A percentile compares a stretch with the other conserved stretches of the same genome.
phyloP scores from a whole-genome alignment of 106 monocot genomes.

The Cymbidium sinense region DNA sequence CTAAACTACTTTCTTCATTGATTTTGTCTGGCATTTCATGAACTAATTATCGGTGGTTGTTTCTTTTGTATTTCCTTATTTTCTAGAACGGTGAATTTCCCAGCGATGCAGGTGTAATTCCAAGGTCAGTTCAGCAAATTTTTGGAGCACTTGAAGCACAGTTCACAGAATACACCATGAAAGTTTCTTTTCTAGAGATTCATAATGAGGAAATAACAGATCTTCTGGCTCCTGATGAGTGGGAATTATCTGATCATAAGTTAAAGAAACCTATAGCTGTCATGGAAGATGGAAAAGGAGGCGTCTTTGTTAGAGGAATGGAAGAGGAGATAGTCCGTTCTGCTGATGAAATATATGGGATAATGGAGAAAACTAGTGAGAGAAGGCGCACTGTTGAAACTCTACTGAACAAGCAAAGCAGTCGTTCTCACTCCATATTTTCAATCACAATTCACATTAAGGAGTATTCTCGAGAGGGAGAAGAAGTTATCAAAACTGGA shows the following conservation, averaged over 20 bases:
- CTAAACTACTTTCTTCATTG: too few relatives aligned
- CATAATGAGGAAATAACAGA: conserved; percentile 72
- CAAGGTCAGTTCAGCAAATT: conserved; percentile 42
- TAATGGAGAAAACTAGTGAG: conserved; percentile 70
- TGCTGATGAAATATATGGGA: conserved; percentile 78
- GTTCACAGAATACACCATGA: conserved; percentile 56
- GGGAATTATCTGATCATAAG: conserved; percentile 59
- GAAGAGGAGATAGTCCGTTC: conserved; percentile 86
- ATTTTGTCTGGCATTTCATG: not conserved
- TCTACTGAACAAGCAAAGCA: conserved; percentile 90
- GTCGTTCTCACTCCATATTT: conserved; percentile 89
- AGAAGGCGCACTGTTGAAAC: conserved; percentile 84
- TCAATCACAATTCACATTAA: conserved; percentile 88
- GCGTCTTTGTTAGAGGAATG: conserved; percentile 76
- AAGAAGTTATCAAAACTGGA: conserved; percentile 90
- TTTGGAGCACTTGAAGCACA: conserved; percentile 57
- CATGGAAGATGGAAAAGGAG: conserved; percentile 97
- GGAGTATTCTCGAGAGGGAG: conserved; percentile 70
- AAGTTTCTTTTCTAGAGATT: conserved; percentile 65
- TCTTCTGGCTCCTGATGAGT: conserved; percentile 52
- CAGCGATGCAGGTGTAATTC: conserved; percentile 59
- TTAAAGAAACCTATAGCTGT: conserved; percentile 77
- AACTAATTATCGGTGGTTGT: not conserved
- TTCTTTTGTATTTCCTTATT: not conserved
- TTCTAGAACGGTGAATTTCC: conserved; percentile 52